These are phyloP conservation scores for Dianthus caryophyllus DNA, from an alignment of 148 eudicot genomes.

Conservation along the genomic window DNA sequence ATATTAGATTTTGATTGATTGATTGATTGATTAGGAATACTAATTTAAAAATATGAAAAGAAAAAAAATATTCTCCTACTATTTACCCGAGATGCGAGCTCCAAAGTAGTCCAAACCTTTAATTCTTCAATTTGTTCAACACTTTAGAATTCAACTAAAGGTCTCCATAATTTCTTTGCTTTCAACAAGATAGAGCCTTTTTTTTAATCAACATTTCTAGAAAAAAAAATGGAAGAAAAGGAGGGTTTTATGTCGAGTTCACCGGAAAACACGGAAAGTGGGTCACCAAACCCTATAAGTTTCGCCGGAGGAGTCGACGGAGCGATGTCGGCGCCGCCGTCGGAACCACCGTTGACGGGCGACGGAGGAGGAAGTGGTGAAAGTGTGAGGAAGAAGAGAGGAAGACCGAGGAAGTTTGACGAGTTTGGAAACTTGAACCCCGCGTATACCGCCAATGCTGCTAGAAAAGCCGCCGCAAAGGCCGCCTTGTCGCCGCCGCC, in stretches of 20 bases:
- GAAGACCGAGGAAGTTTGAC: slow-evolving; percentile 74
- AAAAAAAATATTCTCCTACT: no score
- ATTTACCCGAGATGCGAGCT: no score
- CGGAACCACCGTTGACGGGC: background rate
- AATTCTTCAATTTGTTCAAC: no score
- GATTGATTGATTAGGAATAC: no score
- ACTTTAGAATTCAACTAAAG: no score
- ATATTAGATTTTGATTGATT: no score
- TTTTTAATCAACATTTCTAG: no score
- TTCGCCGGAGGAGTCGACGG: background rate
- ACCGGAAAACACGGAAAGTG: slow-evolving; percentile 36
- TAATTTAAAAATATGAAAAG: no score
- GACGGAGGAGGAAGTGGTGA: slow-evolving; percentile 16
- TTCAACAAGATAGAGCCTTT: no score
- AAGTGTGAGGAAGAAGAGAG: slow-evolving; percentile 37
- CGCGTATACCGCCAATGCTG: slow-evolving; percentile 24
- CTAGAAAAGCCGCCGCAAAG: background rate
- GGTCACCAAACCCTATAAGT: slow-evolving; percentile 35
- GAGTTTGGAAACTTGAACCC: slow-evolving; percentile 50
- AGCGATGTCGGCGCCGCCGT: background rate
- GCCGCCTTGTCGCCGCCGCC: slow-evolving; percentile 16
- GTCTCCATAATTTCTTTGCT: no score
- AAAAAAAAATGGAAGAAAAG: no score
- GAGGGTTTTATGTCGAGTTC: slow-evolving; percentile 54
- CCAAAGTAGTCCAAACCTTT: no score